Evolutionary conservation across 1,139 yeast species (phyloP).

Genomic region (Candida albicans): DNA sequence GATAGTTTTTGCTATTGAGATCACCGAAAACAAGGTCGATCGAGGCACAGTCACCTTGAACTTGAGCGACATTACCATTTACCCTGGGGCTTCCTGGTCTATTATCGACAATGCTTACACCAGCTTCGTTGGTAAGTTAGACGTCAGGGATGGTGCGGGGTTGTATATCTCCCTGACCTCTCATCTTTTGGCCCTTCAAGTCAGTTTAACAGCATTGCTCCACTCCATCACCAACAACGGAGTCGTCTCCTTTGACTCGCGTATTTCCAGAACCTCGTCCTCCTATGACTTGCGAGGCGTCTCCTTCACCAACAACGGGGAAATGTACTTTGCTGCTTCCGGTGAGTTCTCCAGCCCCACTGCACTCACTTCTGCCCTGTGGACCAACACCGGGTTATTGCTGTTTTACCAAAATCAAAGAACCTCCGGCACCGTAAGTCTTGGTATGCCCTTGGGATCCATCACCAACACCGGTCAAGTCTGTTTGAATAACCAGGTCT

Average conservation of each 20-base stretch:
- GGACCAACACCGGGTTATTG: conserved; percentile 28
- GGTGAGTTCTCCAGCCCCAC: conserved; percentile 22
- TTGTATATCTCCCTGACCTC: conserved; percentile 19
- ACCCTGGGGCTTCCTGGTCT: conserved; percentile 32
- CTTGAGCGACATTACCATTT: conserved; percentile 26
- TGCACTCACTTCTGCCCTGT: conserved; percentile 20
- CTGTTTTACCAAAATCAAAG: conserved; percentile 21
- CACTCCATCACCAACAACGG: conserved; percentile 22
- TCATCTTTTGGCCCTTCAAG: conserved; percentile 10
- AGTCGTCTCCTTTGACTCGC: conserved; percentile 21
- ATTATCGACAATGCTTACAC: conserved; percentile 29
- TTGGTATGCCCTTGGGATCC: conserved; percentile 20
- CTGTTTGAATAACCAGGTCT: conserved; percentile 26
- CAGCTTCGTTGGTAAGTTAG: conserved; percentile 22
- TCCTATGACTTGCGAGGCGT: conserved; percentile 19
- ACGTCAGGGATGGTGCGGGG: conserved; percentile 21
- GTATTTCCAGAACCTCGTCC: conserved; percentile 17
- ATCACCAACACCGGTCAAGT: conserved; percentile 30
- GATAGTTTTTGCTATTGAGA: background rate
- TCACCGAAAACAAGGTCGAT: conserved; percentile 10
- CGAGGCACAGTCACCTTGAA: conserved; percentile 23
- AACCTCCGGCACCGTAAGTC: conserved; percentile 18
- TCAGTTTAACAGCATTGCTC: conserved; percentile 10
- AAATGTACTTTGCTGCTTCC: conserved; percentile 25
- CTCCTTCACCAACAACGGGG: conserved; percentile 26